phyloP scores from a whole-genome alignment of 345 rosid species.

The Balakata baccata region DNA sequence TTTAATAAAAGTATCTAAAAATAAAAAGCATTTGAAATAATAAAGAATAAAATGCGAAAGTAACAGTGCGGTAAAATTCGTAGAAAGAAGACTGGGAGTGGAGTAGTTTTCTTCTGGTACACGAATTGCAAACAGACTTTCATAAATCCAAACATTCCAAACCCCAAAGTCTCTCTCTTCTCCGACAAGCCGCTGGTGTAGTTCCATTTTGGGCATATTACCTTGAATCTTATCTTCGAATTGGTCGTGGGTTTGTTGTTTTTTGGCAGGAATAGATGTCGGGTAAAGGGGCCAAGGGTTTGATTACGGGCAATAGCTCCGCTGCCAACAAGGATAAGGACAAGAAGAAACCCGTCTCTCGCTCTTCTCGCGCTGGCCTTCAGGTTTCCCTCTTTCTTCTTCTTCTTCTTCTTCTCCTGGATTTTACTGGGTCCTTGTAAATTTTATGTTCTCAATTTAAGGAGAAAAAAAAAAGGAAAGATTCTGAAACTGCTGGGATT shows the following conservation, averaged over 20 bases:
- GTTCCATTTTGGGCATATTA: background rate
- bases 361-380: slow-evolving; percentile 82
- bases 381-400: slow-evolving; percentile 44
- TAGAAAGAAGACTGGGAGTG: no score
- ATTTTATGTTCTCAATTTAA: no score
- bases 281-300: slow-evolving; percentile 62
- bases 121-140: no score
- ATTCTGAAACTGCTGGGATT: background rate
- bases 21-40: no score
- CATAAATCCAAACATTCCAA: no score
- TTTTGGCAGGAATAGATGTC: slow-evolving; percentile 45
- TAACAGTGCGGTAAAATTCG: no score
- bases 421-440: background rate
- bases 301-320: slow-evolving; percentile 44
- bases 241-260: background rate
- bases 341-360: slow-evolving; percentile 72
- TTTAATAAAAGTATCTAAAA: no score
- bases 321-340: slow-evolving; percentile 44
- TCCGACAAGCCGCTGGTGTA: background rate
- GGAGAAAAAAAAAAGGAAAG: background rate
- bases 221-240: no score
- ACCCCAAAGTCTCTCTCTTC: no score
- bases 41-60: no score
- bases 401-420: background rate
- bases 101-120: no score